phyloP scores from a whole-genome alignment of 2,329 filamentous ascomycete genomes.

The Geoglossum cookeanum region DNA sequence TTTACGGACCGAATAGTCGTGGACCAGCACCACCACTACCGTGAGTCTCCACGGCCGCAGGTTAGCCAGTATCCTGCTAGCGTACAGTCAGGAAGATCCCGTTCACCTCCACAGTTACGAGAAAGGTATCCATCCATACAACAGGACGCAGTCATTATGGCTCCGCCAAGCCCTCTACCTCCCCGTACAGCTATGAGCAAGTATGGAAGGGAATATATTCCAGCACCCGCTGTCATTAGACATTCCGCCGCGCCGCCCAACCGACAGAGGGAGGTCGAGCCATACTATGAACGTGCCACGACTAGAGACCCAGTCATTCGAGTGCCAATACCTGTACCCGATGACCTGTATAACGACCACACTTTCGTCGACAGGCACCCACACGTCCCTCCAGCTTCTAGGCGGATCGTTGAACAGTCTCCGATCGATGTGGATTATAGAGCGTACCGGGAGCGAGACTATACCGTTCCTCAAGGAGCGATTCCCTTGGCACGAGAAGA shows the following conservation, averaged over 20 bases:
- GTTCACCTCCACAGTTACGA: slow-evolving; percentile 36
- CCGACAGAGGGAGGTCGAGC: slow-evolving; percentile 24
- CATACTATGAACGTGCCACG: slow-evolving; percentile 6
- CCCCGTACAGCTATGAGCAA: slow-evolving; percentile 63
- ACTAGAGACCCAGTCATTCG: slow-evolving; percentile 3
- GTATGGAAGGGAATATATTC: slow-evolving; percentile 62
- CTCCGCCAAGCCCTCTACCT: slow-evolving; percentile 28
- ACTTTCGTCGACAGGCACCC: slow-evolving; percentile 1
- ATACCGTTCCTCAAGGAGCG: slow-evolving; percentile 4
- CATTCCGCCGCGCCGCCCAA: slow-evolving; percentile 35
- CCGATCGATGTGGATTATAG: slow-evolving; percentile 1
- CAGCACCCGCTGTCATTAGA: slow-evolving; percentile 26
- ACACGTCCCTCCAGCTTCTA: background rate
- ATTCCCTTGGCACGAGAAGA: slow-evolving; percentile 5
- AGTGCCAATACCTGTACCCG: slow-evolving; percentile 5
- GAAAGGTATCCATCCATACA: slow-evolving; percentile 20
- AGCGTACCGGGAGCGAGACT: slow-evolving; percentile 5
- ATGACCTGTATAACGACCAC: background rate
- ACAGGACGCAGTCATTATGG: slow-evolving; percentile 25
- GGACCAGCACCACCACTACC: slow-evolving; percentile 17
- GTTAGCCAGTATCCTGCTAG: slow-evolving; percentile 16
- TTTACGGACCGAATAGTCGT: slow-evolving; percentile 21
- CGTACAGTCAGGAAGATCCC: slow-evolving; percentile 25
- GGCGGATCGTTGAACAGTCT: slow-evolving; percentile 2
- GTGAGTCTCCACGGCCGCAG: slow-evolving; percentile 20